Base-by-base conservation (phyloP, 768 basidiomycete species). In the Flagelloscypha sp. region DNA sequence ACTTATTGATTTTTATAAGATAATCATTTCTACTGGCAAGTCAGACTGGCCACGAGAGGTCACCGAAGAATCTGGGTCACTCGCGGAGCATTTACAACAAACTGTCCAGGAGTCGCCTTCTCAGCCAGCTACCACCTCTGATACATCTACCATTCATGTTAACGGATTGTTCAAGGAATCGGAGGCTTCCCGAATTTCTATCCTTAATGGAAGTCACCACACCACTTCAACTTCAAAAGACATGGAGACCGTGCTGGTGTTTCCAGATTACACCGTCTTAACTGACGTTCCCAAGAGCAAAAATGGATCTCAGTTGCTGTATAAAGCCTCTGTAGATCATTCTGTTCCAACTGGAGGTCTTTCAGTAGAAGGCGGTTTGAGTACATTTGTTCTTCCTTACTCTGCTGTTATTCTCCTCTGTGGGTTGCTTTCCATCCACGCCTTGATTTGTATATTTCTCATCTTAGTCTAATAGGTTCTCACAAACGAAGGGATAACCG, bases 401-500 rank as follows among this genome's bases (percentile, higher is more conserved):
- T 73, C 86, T 3, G 87, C 85, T 46, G 82, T 88, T 19, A 82
- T 99, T 35, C 60, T 97, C 13, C 64, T 99, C 18, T 99, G 93
- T 89, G 56, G 59, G 78, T 68, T n/a, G 38, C 30, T 29, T 36
- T 42, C 37, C 27, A 31, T 31, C 13, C 31, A 12, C 37, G 27
- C 23, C 25, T 33, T 53, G 37, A 48, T 44, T 38, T 33, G 40
- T 34, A 48, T 41, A 23, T 24, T 45, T 37, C 41, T 30, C 30
- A 34, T 30, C 27, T 18, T 43, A 44, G 19, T 45, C 29, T 16
- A 15, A 12, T 49, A 93, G 89, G 93, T 55, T 95, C 92, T 2
- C 94, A 98, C 61, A 89, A 90, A 61, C 76, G 74, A 48, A 69
- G 93, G 21, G 94, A 97, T 59, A 93, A 92, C 53, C 76, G 89